Conservation (phyloP, 164 flowering plant species). For the Macadamia integrifolia region DNA sequence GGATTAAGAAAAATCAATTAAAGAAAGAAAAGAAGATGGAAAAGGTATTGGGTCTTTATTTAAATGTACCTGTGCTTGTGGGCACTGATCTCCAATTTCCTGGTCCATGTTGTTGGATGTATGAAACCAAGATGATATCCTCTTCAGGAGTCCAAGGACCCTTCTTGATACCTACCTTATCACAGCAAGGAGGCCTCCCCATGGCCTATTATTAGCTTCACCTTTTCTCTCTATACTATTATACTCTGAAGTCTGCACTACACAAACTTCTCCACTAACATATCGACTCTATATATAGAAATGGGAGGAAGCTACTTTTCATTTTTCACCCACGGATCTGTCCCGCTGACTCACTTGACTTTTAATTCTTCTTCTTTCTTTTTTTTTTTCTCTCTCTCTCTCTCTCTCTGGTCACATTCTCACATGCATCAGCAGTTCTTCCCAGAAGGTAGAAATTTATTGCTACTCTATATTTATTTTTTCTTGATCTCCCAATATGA, state of each 20-base stretch:
- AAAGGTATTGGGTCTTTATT: too few species aligned
- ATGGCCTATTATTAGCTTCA: slow-evolving; percentile 16
- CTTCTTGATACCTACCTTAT: slow-evolving; percentile 83
- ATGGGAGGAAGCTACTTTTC: too few species aligned
- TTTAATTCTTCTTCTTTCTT: slow-evolving; percentile 9
- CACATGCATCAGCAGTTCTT: slow-evolving; percentile 17
- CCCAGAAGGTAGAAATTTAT: slow-evolving; percentile 21
- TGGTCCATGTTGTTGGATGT: slow-evolving; percentile 67
- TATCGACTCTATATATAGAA: too few species aligned
- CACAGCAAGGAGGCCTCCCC: slow-evolving; percentile 84
- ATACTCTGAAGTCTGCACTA: too few species aligned
- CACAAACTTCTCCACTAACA: too few species aligned
- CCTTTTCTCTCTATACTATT: too few species aligned
- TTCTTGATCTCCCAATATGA: too few species aligned
- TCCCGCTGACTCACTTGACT: slow-evolving; percentile 25
- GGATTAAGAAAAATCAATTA: too few species aligned
- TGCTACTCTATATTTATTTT: too few species aligned
- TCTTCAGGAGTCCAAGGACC: slow-evolving; percentile 99
- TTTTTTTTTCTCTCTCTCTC: neutral
- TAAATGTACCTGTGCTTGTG: slow-evolving; percentile 25
- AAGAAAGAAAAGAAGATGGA: neutral
- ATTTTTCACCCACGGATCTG: too few species aligned
- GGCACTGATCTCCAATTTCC: slow-evolving; percentile 42
- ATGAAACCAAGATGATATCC: slow-evolving; percentile 43
- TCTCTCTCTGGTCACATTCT: slow-evolving; percentile 25